phyloP scores from a whole-genome alignment of 2,329 filamentous ascomycete species.

The Microdochium bolleyi region DNA sequence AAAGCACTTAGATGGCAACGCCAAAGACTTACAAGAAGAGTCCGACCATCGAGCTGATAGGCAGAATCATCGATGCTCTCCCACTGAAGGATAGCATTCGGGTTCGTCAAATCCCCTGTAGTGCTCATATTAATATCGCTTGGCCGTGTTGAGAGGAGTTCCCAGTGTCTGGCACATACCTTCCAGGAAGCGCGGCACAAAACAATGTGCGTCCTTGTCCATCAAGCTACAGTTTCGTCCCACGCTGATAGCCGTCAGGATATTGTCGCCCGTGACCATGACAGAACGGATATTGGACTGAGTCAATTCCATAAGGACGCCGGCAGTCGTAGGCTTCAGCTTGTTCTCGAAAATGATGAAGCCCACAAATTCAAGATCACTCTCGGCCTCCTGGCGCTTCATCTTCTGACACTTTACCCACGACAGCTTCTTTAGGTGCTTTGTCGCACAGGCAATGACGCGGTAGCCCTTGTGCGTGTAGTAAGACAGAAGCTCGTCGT shows the following conservation, averaged over 20 bases:
- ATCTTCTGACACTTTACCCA: constrained; percentile 96
- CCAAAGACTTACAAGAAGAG: constrained; percentile 50
- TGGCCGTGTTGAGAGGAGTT: not conserved
- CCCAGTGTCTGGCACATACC: constrained; percentile 44
- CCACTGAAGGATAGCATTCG: constrained; percentile 71
- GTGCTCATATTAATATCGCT: not conserved
- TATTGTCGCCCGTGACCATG: constrained; percentile 98
- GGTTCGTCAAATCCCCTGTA: constrained; percentile 63
- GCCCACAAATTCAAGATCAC: constrained; percentile 75
- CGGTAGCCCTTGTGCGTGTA: constrained; percentile 96
- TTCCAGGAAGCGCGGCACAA: constrained; percentile 80
- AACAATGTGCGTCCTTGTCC: constrained; percentile 76
- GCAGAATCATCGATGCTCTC: constrained; percentile 87
- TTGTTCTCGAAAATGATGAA: constrained; percentile 99
- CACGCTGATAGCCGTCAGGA: constrained; percentile 92
- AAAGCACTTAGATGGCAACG: not conserved
- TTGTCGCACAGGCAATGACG: constrained; percentile 91
- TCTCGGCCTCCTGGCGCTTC: constrained; percentile 78
- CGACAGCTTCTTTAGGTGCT: constrained; percentile 77
- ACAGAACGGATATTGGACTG: constrained; percentile 79
- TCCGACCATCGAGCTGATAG: constrained; percentile 70
- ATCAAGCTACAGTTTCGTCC: constrained; percentile 84
- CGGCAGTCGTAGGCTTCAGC: constrained; percentile 77
- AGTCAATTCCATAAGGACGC: constrained; percentile 73
- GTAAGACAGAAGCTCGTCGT: constrained; percentile 78